These are phyloP conservation scores for Teunomyces atbi DNA, from an alignment of 805 yeast genomes.

Conservation along the genomic window DNA sequence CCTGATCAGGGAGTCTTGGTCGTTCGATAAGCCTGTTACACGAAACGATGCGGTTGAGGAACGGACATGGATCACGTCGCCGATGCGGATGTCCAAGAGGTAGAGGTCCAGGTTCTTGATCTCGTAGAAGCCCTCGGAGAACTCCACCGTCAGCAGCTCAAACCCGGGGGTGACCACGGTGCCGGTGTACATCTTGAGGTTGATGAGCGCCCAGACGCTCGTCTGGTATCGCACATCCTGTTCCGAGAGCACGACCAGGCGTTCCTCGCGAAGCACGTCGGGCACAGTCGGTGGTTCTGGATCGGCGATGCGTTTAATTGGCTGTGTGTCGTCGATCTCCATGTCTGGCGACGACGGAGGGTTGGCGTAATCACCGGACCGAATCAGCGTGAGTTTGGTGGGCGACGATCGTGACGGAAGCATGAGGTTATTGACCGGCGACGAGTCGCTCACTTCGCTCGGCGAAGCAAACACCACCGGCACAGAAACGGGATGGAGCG, in stretches of 20 bases:
- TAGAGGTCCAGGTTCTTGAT: slow-evolving; percentile 38
- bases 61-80: slow-evolving; percentile 47
- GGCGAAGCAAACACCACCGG: slow-evolving; percentile 12
- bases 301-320: slow-evolving; percentile 11
- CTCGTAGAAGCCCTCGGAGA: slow-evolving; percentile 35
- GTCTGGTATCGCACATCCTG: slow-evolving; percentile 13
- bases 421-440: slow-evolving; percentile 18
- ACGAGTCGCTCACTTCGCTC: slow-evolving; percentile 20
- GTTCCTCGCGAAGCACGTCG: slow-evolving; percentile 9
- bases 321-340: slow-evolving; percentile 4
- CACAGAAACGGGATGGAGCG: slow-evolving; percentile 6
- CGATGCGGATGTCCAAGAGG: slow-evolving; percentile 55
- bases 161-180: slow-evolving; percentile 25
- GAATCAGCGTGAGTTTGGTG: not conserved
- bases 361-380: not conserved
- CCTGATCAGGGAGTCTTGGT: slow-evolving; percentile 29
- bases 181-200: slow-evolving; percentile 53
- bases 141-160: slow-evolving; percentile 35
- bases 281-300: slow-evolving; percentile 14
- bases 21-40: slow-evolving; percentile 45
- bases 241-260: slow-evolving; percentile 2
- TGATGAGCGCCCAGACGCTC: slow-evolving; percentile 56
- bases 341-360: slow-evolving; percentile 6
- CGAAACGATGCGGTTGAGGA: slow-evolving; percentile 29
- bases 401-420: slow-evolving; percentile 7